A percentile compares a stretch with the other conserved stretches of the same genome.
phyloP scores from a whole-genome alignment of 768 basidiomycete genomes.

The Saitozyma podzolica region DNA sequence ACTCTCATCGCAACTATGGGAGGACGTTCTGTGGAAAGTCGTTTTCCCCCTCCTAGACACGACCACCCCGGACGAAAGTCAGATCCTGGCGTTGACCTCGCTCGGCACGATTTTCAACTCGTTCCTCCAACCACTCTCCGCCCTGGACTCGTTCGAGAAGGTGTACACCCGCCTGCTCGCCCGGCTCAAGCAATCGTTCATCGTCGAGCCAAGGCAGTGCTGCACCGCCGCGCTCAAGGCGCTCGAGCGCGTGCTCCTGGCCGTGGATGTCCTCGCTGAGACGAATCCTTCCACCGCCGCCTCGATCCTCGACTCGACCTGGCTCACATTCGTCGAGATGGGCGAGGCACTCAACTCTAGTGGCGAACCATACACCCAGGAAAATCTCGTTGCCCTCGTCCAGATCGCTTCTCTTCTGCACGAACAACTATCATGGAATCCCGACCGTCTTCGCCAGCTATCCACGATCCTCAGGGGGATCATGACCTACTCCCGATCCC shows the following conservation, averaged over 20 bases:
- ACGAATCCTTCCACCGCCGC: slow-evolving; percentile 50
- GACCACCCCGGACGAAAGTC: slow-evolving; percentile 75
- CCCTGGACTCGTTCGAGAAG: slow-evolving; percentile 66
- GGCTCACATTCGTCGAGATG: slow-evolving; percentile 69
- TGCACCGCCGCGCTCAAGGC: slow-evolving; percentile 83
- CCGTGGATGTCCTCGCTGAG: slow-evolving; percentile 43
- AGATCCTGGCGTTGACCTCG: slow-evolving; percentile 78
- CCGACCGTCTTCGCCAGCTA: slow-evolving; percentile 63
- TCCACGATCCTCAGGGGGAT: slow-evolving; percentile 76
- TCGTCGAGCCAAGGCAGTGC: slow-evolving; percentile 66
- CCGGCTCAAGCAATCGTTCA: slow-evolving; percentile 69
- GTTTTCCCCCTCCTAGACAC: slow-evolving; percentile 72
- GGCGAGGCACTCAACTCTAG: slow-evolving; percentile 54
- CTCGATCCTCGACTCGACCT: slow-evolving; percentile 59
- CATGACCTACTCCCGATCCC: slow-evolving; percentile 72
- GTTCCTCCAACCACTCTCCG: slow-evolving; percentile 75
- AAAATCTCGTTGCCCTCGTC: slow-evolving; percentile 78
- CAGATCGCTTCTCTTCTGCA: slow-evolving; percentile 65
- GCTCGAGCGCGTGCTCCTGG: slow-evolving; percentile 71
- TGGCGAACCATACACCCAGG: slow-evolving; percentile 68
- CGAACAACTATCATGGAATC: slow-evolving; percentile 64
- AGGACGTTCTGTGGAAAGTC: slow-evolving; percentile 85
- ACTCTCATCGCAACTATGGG: slow-evolving; percentile 79
- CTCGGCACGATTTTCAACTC: slow-evolving; percentile 79
- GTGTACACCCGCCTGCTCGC: slow-evolving; percentile 75